phyloP scores from a whole-genome alignment of 306 rosid species.

The Lathyrus aphaca region DNA sequence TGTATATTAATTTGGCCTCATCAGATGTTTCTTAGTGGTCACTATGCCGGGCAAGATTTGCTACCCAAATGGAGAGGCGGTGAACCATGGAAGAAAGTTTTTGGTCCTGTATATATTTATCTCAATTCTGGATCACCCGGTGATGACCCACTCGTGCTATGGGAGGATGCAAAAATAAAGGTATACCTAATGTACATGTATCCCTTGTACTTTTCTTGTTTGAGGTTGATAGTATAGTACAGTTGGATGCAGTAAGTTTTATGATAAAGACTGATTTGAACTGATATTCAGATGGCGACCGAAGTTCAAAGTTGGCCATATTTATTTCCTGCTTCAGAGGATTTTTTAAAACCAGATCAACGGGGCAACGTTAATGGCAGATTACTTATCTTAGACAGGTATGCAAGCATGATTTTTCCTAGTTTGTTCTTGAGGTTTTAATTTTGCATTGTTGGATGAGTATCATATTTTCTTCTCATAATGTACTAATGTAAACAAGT shows the following conservation, averaged over 20 bases:
- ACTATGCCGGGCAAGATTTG: slow-evolving; percentile 84
- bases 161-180: slow-evolving; percentile 90
- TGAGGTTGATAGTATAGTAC: slow-evolving; percentile 30
- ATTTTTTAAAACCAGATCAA: slow-evolving; percentile 58
- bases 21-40: slow-evolving; percentile 87
- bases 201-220: slow-evolving; percentile 40
- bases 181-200: slow-evolving; percentile 35
- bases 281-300: slow-evolving; percentile 59
- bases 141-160: slow-evolving; percentile 56
- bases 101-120: slow-evolving; percentile 76
- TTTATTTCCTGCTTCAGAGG: slow-evolving; percentile 74
- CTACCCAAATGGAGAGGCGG: slow-evolving; percentile 53
- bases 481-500: no score
- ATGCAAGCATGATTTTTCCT: slow-evolving; percentile 26
- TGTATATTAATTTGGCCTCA: slow-evolving; percentile 35
- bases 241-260: slow-evolving; percentile 37
- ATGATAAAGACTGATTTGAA: slow-evolving; percentile 39
- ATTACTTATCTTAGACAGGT: slow-evolving; percentile 74
- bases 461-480: background rate
- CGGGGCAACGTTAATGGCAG: slow-evolving; percentile 72
- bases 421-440: slow-evolving; percentile 30
- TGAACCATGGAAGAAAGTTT: slow-evolving; percentile 92
- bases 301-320: slow-evolving; percentile 90
- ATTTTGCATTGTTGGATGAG: background rate
- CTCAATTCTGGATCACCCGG: slow-evolving; percentile 57